Conservation (phyloP, 139 green algal genomes). For the Chlorella sp. region DNA sequence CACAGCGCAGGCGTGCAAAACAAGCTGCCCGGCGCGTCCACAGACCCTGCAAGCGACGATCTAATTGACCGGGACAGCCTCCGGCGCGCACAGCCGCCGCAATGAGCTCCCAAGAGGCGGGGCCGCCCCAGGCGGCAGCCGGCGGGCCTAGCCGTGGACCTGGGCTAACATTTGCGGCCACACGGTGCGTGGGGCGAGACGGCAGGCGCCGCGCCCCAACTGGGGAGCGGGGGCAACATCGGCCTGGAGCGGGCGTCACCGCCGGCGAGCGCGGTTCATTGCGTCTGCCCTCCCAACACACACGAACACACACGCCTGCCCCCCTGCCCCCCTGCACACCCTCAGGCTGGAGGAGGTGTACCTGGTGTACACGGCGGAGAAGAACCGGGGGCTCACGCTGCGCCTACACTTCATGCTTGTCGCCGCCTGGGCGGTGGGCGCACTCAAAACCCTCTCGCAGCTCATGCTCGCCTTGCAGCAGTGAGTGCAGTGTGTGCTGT, state of each 20-base stretch:
- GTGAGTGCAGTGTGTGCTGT: not conserved
- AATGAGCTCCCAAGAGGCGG: not conserved
- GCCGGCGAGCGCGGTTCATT: no score
- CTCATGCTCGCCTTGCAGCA: not conserved
- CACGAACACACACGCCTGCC: not conserved
- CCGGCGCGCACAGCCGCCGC: not conserved
- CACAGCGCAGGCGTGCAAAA: no score
- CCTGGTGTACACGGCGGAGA: slow-evolving; percentile 34
- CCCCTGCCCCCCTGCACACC: not conserved
- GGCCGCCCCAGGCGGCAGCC: not conserved
- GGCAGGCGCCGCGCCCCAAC: no score
- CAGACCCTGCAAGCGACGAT: no score
- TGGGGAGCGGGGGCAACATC: not conserved
- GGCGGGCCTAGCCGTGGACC: not conserved
- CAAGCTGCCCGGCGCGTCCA: no score
- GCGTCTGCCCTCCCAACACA: no score
- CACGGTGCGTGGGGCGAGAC: not conserved
- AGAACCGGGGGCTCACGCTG: slow-evolving; percentile 37
- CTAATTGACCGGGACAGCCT: no score
- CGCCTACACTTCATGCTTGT: slow-evolving; percentile 35
- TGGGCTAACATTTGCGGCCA: not conserved
- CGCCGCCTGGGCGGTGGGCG: slow-evolving; percentile 29
- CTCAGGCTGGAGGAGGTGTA: slow-evolving; percentile 42
- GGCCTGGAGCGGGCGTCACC: no score
- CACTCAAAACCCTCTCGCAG: slow-evolving; percentile 33